Evolutionary conservation across 2,329 filamentous ascomycete genomes (phyloP).

Genomic region (Aspergillus sclerotialis): DNA sequence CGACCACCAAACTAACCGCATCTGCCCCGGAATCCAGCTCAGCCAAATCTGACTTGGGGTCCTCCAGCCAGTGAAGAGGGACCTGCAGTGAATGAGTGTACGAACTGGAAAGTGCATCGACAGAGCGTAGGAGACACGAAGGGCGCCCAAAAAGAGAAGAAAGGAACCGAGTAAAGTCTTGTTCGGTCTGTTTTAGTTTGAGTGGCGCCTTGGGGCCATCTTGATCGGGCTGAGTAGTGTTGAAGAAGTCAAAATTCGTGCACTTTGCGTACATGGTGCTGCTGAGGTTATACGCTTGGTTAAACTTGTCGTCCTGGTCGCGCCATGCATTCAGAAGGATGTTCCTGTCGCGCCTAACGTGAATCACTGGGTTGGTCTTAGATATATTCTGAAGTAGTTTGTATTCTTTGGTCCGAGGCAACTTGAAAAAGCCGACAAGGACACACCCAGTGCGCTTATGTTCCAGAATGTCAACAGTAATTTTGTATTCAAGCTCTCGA

Average conservation of each 20-base stretch:
- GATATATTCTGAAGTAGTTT: conserved; percentile 53
- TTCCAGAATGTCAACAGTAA: conserved; percentile 51
- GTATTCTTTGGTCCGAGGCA: conserved; percentile 55
- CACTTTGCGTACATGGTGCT: conserved; percentile 28
- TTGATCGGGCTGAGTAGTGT: not conserved
- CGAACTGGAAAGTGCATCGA: conserved; percentile 7
- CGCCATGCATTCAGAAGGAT: conserved; percentile 8
- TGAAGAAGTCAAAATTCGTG: conserved; percentile 16
- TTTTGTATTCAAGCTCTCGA: conserved; percentile 51
- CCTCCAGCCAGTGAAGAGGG: conserved; percentile 6
- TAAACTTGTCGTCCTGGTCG: conserved; percentile 17
- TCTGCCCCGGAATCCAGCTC: conserved; percentile 12
- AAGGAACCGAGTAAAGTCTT: conserved; percentile 12
- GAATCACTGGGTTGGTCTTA: conserved; percentile 58
- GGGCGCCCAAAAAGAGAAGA: conserved; percentile 11
- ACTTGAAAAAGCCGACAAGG: conserved; percentile 60
- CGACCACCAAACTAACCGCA: conserved; percentile 10
- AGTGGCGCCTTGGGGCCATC: conserved; percentile 1
- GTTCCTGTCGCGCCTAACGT: conserved; percentile 53
- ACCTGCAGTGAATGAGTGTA: conserved; percentile 15
- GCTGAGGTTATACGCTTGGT: conserved; percentile 8
- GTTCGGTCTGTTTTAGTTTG: conserved; percentile 15
- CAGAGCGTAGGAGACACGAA: conserved; percentile 6
- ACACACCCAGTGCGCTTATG: conserved; percentile 44
- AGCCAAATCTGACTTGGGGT: conserved; percentile 5